Conservation (phyloP, 1,139 yeast species). For the Magnusiomyces starmeri region DNA sequence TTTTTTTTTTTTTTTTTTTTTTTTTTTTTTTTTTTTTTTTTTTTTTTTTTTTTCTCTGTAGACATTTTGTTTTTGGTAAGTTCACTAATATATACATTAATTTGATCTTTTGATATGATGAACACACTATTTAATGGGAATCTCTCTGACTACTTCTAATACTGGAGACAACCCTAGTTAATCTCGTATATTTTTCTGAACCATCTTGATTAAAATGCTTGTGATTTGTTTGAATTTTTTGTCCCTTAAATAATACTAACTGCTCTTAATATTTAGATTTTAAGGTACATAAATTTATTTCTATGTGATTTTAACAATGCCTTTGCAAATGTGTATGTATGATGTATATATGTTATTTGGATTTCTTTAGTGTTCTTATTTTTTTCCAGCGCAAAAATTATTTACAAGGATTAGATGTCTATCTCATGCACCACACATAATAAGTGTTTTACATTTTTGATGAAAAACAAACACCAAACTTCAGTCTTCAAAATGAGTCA, state of each 20-base stretch:
- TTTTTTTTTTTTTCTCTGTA: not conserved
- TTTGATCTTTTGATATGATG: not conserved
- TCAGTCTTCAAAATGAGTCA: too few species aligned
- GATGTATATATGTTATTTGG: too few species aligned
- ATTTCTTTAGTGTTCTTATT: too few species aligned
- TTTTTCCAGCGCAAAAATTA: not conserved
- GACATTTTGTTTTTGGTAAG: not conserved
- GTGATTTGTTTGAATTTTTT: not conserved
- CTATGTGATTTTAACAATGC: not conserved
- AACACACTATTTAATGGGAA: not conserved
- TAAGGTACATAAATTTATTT: not conserved
- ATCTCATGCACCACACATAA: conserved; percentile 1
- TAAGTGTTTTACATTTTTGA: not conserved
- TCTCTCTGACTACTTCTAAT: not conserved
- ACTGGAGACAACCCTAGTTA: not conserved
- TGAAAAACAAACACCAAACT: not conserved
- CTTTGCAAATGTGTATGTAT: too few species aligned
- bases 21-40: not conserved
- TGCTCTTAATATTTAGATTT: not conserved
- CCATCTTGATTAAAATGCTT: not conserved
- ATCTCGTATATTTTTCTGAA: not conserved
- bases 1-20: too few species aligned
- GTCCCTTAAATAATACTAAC: not conserved
- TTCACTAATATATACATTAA: not conserved
- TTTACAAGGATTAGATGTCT: not conserved